A percentile compares a stretch with the other conserved stretches of the same genome.
phyloP scores from a whole-genome alignment of 1,284 basidiomycete species.

The Cutaneotrichosporon sp. region DNA sequence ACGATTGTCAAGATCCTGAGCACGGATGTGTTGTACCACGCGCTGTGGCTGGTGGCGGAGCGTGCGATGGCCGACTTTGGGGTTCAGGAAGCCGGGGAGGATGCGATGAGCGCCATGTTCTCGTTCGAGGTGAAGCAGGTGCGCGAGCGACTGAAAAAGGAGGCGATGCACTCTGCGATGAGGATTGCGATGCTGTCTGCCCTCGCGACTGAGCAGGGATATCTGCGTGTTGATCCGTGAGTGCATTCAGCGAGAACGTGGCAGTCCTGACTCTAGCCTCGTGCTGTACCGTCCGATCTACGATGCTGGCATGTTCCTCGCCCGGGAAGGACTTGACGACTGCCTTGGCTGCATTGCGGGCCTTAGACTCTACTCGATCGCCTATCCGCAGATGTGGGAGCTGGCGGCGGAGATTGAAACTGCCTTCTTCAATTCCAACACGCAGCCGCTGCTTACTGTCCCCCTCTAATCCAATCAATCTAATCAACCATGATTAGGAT shows the following conservation, averaged over 20 bases:
- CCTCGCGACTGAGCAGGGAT: constrained; percentile 76
- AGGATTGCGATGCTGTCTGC: constrained; percentile 73
- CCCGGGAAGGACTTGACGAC: constrained; percentile 74
- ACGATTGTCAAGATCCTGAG: constrained; percentile 71
- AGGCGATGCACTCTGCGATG: constrained; percentile 77
- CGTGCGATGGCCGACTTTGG: constrained; percentile 72
- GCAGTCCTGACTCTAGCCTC: constrained; percentile 52
- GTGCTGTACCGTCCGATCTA: constrained; percentile 79
- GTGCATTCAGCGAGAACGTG: constrained; percentile 22
- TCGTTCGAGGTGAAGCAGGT: constrained; percentile 61
- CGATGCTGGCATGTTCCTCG: constrained; percentile 76
- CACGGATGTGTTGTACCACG: constrained; percentile 84
- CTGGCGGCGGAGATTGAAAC: constrained; percentile 62
- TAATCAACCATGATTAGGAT: neutral
- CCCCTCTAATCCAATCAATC: neutral
- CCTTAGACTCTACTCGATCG: constrained; percentile 71
- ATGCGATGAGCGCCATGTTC: constrained; percentile 16
- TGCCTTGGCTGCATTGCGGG: constrained; percentile 77
- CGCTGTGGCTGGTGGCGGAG: constrained; percentile 65
- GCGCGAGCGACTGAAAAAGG: constrained; percentile 69
- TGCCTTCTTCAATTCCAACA: constrained; percentile 12
- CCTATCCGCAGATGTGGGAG: constrained; percentile 73
- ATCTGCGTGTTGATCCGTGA: constrained; percentile 62
- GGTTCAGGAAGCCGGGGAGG: constrained; percentile 59
- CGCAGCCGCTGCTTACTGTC: neutral